Conservation (phyloP, 768 basidiomycete species). For the Coprinellus micaceus region DNA sequence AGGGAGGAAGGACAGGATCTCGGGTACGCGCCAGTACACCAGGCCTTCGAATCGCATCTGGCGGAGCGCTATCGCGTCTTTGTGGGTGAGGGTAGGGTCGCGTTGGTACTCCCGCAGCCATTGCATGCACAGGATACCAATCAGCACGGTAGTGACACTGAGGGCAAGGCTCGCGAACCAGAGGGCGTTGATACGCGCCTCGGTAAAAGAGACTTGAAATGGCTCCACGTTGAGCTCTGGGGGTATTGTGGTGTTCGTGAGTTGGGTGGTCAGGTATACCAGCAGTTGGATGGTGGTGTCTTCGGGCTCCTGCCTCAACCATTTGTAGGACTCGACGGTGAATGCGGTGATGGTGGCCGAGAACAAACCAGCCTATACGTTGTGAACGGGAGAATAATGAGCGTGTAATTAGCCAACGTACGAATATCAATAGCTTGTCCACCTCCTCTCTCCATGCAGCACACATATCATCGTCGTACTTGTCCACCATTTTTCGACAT, state of each 20-base stretch:
- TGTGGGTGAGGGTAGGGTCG: slow-evolving; percentile 12
- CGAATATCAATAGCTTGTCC: slow-evolving; percentile 30
- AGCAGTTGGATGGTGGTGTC: slow-evolving; percentile 26
- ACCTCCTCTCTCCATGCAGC: slow-evolving; percentile 29
- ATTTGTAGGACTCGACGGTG: slow-evolving; percentile 31
- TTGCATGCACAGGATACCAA: slow-evolving; percentile 17
- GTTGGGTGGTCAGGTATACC: slow-evolving; percentile 7
- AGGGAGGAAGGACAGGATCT: slow-evolving; percentile 14
- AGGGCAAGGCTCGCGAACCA: slow-evolving; percentile 15
- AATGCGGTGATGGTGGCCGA: slow-evolving; percentile 37
- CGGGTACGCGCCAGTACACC: slow-evolving; percentile 10
- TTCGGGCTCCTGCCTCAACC: slow-evolving; percentile 27
- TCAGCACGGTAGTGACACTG: slow-evolving; percentile 14
- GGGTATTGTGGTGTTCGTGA: slow-evolving; percentile 2
- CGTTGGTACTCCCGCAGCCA: slow-evolving; percentile 16
- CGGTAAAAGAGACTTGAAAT: not conserved
- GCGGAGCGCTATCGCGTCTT: slow-evolving; percentile 12
- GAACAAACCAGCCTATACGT: slow-evolving; percentile 37
- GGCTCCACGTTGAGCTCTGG: not conserved
- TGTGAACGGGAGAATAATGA: too few relatives aligned
- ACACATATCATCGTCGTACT: slow-evolving; percentile 27
- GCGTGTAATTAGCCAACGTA: too few relatives aligned
- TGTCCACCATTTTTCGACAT: slow-evolving; percentile 19
- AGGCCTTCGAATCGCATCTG: slow-evolving; percentile 16
- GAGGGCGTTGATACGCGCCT: slow-evolving; percentile 12